phyloP scores from a whole-genome alignment of 1,284 basidiomycete species.

The Cryptococcus deneoformans region DNA sequence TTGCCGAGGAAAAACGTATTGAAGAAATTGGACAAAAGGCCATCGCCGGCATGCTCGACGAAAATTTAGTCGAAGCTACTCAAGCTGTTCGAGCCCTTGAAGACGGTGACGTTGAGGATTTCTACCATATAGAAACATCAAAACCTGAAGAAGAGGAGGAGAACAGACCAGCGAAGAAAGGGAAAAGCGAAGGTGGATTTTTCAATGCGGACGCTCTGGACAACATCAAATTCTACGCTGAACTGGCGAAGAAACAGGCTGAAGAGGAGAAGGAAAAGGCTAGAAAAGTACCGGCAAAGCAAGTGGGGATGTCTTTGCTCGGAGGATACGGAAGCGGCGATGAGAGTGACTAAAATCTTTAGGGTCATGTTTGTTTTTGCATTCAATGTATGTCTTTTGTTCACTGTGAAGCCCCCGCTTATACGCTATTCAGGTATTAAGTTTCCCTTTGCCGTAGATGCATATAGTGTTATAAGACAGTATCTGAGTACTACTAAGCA shows the following conservation, averaged over 20 bases:
- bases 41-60: conserved; percentile 65
- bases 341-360: conserved; percentile 26
- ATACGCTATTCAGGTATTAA: too few relatives aligned
- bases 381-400: too few relatives aligned
- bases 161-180: conserved; percentile 48
- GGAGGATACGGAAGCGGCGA: conserved; percentile 39
- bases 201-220: conserved; percentile 76
- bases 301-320: conserved; percentile 19
- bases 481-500: too few relatives aligned
- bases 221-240: conserved; percentile 72
- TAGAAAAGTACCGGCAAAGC: conserved; percentile 21
- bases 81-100: conserved; percentile 75
- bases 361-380: too few relatives aligned
- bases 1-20: conserved; percentile 74
- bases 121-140: conserved; percentile 43
- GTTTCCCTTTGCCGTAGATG: too few relatives aligned
- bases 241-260: conserved; percentile 34
- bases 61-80: conserved; percentile 80
- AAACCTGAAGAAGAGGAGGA: conserved; percentile 12
- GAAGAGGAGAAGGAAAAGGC: conserved; percentile 15
- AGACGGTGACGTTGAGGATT: conserved; percentile 54
- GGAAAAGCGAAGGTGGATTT: conserved; percentile 52
- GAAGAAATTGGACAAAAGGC: conserved; percentile 79
- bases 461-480: too few relatives aligned
- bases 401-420: too few relatives aligned